Base-by-base conservation (phyloP, 805 yeast species). In the Candida quercuum region DNA sequence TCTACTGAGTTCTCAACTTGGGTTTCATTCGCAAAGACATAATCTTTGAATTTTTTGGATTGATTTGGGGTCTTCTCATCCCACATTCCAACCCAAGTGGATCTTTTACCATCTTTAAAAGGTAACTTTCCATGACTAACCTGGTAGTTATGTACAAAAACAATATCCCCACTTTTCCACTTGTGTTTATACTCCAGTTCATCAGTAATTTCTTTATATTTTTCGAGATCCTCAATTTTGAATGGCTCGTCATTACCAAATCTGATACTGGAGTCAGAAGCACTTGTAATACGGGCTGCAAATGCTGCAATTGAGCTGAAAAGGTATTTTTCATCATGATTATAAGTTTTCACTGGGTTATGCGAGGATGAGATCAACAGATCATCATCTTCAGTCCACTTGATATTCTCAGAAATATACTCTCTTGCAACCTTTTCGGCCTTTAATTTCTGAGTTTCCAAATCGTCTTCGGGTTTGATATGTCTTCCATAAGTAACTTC, bases 31-130 rank as follows among this genome's bases (percentile, higher is more conserved):
- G n/a, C 29, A 16, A 28, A 10, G 13, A 28, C 31, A 19, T 30
- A 36, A 12, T 36, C 38, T 3, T 18, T 17, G 14, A 36, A 36
- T 5, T 15, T 14, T 15, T 36, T 30, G 4, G 31, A 22, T 13
- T 25, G 21, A 4, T 14, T 21, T 10, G 25, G 24, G 8, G 6
- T 17, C 12, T 8, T 25, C 20, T 37, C 39, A 34, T 61, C 65
- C 66, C 67, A 62, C 63, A 60, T 59, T 38, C 64, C 59, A n/a
- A 58, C 64, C 18, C 60, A 31, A n/a, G 62, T 46, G n/a, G 33
- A 39, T 33, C 67, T 44, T 5, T 47, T 52, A 4, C 64, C 63
- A 16, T 48, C 44, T 2, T 19, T 33, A 52, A 57, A 56, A 3
- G 65, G 63, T 4, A 36, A 27, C 36, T 66, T 45, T 0, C 66